Conservation (phyloP, 768 basidiomycete species). For the Naematelia aurantialba region DNA sequence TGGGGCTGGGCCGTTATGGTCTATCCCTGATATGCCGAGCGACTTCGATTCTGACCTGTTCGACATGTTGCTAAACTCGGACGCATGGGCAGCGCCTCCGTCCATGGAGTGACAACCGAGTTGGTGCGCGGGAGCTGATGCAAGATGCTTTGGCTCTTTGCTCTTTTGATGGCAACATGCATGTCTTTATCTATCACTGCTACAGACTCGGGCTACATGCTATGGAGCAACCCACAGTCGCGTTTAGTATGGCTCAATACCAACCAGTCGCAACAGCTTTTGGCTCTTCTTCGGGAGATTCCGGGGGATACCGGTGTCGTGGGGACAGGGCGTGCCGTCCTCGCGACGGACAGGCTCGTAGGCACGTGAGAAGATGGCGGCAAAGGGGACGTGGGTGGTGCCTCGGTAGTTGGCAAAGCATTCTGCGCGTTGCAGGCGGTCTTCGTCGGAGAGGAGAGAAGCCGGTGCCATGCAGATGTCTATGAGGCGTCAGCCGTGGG, state of each 20-base stretch:
- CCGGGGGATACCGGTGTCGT: conserved; percentile 19
- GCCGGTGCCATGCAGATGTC: conserved; percentile 40
- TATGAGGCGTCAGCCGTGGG: conserved; percentile 1
- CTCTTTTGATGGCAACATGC: background rate
- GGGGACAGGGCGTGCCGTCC: conserved; percentile 20
- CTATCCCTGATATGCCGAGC: conserved; percentile 3
- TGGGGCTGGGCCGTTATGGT: background rate
- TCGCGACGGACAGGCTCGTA: conserved; percentile 16
- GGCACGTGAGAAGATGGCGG: conserved; percentile 13
- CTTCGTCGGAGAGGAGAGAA: conserved; percentile 27
- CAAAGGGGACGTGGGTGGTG: conserved; percentile 29
- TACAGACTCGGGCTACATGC: no score
- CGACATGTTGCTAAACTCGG: conserved; percentile 12
- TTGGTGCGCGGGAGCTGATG: background rate
- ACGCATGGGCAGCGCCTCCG: conserved; percentile 2
- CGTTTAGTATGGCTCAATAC: conserved; percentile 18
- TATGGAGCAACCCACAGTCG: no score
- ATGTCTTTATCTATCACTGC: no score
- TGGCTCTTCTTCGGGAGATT: conserved; percentile 10
- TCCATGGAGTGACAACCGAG: background rate
- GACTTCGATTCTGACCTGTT: conserved; percentile 9
- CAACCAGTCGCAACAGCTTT: conserved; percentile 12
- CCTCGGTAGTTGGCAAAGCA: conserved; percentile 18
- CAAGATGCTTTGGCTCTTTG: no score
- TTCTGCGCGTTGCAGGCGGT: conserved; percentile 17